These are phyloP conservation scores for Crithidia bombi DNA, from an alignment of 208 protist genomes.

Conservation along the genomic window DNA sequence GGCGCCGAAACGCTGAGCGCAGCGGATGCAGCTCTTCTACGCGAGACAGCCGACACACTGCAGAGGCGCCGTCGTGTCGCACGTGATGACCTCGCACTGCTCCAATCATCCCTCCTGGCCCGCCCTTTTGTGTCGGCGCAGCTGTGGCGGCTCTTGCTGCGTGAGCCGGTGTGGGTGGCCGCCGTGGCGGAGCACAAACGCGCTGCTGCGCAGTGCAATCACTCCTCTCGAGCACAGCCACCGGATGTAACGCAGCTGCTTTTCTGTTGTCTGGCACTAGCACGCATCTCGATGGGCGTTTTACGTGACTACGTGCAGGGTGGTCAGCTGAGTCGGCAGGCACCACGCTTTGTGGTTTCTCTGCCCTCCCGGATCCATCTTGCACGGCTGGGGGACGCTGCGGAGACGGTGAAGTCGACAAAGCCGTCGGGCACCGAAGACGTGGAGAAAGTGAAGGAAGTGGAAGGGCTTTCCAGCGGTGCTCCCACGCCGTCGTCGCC, in stretches of 20 bases:
- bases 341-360: constrained; percentile 86
- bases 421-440: neutral
- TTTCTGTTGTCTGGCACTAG: constrained; percentile 44
- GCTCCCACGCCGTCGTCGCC: neutral
- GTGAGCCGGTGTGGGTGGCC: constrained; percentile 56
- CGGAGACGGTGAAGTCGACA: neutral
- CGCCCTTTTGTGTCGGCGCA: constrained; percentile 66
- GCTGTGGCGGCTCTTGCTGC: constrained; percentile 68
- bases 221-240: neutral
- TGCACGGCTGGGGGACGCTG: neutral
- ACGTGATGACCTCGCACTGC: constrained; percentile 29
- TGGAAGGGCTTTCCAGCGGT: neutral
- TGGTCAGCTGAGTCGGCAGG: constrained; percentile 39
- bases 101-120: constrained; percentile 59
- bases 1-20: neutral
- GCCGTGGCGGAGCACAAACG: constrained; percentile 35
- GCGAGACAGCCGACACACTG: constrained; percentile 24
- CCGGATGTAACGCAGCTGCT: constrained; percentile 23
- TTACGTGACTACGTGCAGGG: constrained; percentile 71
- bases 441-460: neutral
- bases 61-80: constrained; percentile 20
- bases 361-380: constrained; percentile 57
- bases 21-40: constrained; percentile 15
- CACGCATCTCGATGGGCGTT: constrained; percentile 55
- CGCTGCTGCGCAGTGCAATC: neutral